These are phyloP conservation scores for Exophiala oligosperma DNA, from an alignment of 2,329 filamentous ascomycete species.

Conservation along the genomic window DNA sequence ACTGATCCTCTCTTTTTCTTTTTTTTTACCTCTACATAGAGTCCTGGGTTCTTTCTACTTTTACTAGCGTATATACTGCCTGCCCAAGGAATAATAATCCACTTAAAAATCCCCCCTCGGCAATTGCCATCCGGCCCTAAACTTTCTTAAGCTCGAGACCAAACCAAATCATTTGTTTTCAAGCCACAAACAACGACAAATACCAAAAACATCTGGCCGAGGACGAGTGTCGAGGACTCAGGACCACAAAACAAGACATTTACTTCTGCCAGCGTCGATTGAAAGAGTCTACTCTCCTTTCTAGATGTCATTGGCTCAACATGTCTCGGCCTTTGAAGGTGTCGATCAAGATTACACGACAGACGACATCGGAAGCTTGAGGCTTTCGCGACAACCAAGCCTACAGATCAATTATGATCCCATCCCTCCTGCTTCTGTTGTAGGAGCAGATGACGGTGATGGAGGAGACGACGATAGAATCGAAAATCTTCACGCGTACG, in stretches of 20 bases:
- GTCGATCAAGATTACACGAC: constrained; percentile 43
- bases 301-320: constrained; percentile 53
- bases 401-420: constrained; percentile 51
- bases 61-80: too few species aligned
- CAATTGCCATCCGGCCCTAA: not conserved
- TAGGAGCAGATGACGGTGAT: too few species aligned
- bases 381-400: constrained; percentile 32
- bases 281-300: not conserved
- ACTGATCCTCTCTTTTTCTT: too few species aligned
- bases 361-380: constrained; percentile 19
- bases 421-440: constrained; percentile 38
- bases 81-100: not conserved
- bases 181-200: not conserved
- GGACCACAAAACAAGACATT: not conserved
- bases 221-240: not conserved
- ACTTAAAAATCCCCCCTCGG: not conserved
- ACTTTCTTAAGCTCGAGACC: not conserved
- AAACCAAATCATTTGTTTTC: not conserved
- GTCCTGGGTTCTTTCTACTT: too few species aligned
- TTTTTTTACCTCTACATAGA: too few species aligned
- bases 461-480: constrained; percentile 37
- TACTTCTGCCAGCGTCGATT: not conserved
- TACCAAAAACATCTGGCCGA: not conserved
- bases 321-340: constrained; percentile 52
- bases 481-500: constrained; percentile 50